Conservation (phyloP, 257 asterid species). For the Forsythia suspensa region DNA sequence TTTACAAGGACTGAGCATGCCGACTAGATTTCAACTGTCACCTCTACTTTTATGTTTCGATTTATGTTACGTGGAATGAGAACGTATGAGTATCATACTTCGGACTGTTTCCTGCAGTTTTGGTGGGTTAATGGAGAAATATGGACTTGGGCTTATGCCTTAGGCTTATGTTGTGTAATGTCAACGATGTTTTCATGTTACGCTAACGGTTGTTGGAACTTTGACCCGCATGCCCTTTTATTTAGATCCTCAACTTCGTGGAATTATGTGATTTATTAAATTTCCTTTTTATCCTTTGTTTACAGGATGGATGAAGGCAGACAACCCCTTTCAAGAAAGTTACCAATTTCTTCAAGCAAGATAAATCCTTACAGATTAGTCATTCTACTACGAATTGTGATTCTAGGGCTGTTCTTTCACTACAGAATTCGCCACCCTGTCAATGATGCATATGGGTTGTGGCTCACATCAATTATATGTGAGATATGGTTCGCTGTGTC, state of each 20-base stretch:
- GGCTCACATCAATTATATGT: constrained; percentile 80
- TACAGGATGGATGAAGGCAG: constrained; percentile 90
- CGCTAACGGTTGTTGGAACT: neutral
- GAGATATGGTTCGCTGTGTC: constrained; percentile 93
- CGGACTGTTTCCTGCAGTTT: neutral
- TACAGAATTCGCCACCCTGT: constrained; percentile 81
- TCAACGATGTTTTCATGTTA: neutral
- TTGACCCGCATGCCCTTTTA: neutral
- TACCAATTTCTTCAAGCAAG: constrained; percentile 79
- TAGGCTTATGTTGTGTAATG: neutral
- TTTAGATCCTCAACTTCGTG: neutral
- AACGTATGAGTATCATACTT: neutral
- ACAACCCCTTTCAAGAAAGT: constrained; percentile 85
- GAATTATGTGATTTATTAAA: neutral
- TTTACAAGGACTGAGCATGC: neutral
- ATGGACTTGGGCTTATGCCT: neutral
- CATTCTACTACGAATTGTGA: constrained; percentile 61
- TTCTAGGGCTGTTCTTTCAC: constrained; percentile 73
- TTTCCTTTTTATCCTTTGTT: constrained; percentile 13
- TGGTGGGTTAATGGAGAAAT: neutral
- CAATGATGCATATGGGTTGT: constrained; percentile 65
- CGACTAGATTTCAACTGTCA: neutral
- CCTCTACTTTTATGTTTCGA: neutral
- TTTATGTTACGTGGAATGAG: neutral
- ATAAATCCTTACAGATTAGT: constrained; percentile 75